Evolutionary conservation across 2,329 filamentous ascomycete species (phyloP), one percentile per base, ranked within the genome.

Genomic region (Venturia nashicola): DNA sequence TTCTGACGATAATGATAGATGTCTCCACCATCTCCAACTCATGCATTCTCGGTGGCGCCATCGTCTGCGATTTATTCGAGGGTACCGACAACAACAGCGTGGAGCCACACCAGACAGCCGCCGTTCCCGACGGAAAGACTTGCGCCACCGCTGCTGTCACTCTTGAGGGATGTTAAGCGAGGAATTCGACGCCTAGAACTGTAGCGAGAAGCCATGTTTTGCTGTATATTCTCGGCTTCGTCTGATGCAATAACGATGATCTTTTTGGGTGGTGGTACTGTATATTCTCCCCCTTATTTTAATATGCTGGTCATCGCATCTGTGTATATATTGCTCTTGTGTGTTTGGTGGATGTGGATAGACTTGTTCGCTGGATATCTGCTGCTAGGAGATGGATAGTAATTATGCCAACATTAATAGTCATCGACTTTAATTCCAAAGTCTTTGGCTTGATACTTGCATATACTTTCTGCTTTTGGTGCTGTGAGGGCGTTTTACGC

Each of bases 51-150:
- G 63, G 36, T 12, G 61, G 32, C 23, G 59, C 16, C 14, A 51
- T n/a, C 59, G 18, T 62, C 23, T 65, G 63, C 55, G 42, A 61
- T 40, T 34, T 72, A 34, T 73, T 68, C 66, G 68, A 71, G 66
- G 71, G 71, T 44, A 65, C 61, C 40, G 69, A 70, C 16, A 69
- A 67, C n/a, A 67, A 66, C 20, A 66, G 66, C 54, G 69, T 65
- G 18, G 70, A 73, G 68, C 71, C 71, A 1, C 70, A 59, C 23
- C 71, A 72, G 69, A 70, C 69, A 32, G 67, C 70, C 11, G 68
- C 65, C 43, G 70, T 61, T 2, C 68, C 71, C 11, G 71, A 72
- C 69, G 71, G 71, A 9, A 68, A 68, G 64, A 64, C 62, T 9
- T 72, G 71, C 65, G 68, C 68, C 43, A 72, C 70, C 68, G 59